Evolutionary conservation across 495 filamentous ascomycete genomes (phyloP).

Genomic region (Annulohypoxylon moriforme): DNA sequence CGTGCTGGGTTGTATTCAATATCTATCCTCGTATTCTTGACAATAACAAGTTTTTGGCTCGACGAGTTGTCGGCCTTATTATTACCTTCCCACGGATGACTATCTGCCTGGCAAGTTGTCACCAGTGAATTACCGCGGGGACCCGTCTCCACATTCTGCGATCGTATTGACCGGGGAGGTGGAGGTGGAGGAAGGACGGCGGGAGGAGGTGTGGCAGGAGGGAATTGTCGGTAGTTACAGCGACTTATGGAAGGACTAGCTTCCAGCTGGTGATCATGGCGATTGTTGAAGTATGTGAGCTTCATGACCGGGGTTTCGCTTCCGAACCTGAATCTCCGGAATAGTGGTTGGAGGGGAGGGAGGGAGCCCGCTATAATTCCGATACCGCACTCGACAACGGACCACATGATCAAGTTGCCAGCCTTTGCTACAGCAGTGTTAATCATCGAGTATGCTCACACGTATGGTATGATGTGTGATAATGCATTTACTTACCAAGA

Average conservation of each 20-base stretch:
- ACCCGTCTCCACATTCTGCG: neutral
- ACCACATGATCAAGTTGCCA: slow-evolving; percentile 29
- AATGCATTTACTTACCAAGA: slow-evolving; percentile 20
- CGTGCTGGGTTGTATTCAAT: slow-evolving; percentile 16
- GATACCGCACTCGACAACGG: slow-evolving; percentile 39
- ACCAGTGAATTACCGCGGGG: slow-evolving; percentile 8
- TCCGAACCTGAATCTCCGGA: slow-evolving; percentile 15
- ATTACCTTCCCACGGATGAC: neutral
- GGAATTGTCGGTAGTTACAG: neutral
- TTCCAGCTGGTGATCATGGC: neutral
- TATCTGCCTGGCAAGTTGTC: slow-evolving; percentile 12
- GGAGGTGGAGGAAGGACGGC: neutral
- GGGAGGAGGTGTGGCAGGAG: neutral
- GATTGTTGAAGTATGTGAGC: neutral
- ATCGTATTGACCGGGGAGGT: neutral
- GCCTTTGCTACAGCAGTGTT: slow-evolving; percentile 15
- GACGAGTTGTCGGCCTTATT: neutral
- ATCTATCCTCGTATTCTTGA: slow-evolving; percentile 38
- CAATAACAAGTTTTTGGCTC: slow-evolving; percentile 23
- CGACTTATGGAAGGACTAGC: neutral
- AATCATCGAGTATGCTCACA: neutral
- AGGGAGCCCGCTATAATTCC: slow-evolving; percentile 42
- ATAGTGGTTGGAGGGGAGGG: slow-evolving; percentile 30
- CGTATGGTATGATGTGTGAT: neutral
- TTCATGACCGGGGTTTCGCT: neutral